Evolutionary conservation across 306 rosid genomes (phyloP).

Genomic region (Medicago arabica): DNA sequence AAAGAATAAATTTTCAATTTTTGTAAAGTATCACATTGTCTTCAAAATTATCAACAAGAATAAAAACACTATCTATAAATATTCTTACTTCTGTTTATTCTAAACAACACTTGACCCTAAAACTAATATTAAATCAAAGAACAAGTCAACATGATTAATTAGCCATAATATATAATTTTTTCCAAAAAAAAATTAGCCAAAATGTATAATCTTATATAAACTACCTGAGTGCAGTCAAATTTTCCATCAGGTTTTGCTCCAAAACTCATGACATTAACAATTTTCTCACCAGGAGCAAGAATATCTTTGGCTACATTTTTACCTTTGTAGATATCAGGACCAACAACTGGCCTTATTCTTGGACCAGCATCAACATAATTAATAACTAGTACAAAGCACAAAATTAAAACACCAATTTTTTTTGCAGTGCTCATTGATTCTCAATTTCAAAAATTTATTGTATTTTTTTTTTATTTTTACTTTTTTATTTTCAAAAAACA

Average conservation of each 20-base stretch:
- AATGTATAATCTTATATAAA: constrained; percentile 12
- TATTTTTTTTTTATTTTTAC: neutral
- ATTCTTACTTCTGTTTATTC: constrained; percentile 26
- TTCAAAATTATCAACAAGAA: constrained; percentile 15
- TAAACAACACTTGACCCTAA: constrained; percentile 4
- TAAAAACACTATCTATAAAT: neutral
- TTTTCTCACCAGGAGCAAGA: constrained; percentile 50
- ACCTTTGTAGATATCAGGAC: constrained; percentile 49
- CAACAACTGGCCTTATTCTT: constrained; percentile 30
- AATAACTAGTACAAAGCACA: constrained; percentile 37
- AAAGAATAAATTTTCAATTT: constrained; percentile 12
- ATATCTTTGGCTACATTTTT: constrained; percentile 38
- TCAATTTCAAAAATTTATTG: neutral
- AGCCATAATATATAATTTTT: neutral
- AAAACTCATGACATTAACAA: constrained; percentile 57
- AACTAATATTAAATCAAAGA: constrained; percentile 15
- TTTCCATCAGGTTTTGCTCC: constrained; percentile 69
- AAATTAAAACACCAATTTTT: constrained; percentile 36
- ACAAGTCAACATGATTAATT: constrained; percentile 11
- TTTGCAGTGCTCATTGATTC: constrained; percentile 50
- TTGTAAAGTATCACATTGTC: constrained; percentile 3
- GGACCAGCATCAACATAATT: constrained; percentile 31
- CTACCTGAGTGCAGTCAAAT: constrained; percentile 67
- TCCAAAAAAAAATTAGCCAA: neutral
- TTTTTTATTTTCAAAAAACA: neutral